Base-by-base conservation (phyloP, 1,284 basidiomycete species). In the Calocybe gambosa region DNA sequence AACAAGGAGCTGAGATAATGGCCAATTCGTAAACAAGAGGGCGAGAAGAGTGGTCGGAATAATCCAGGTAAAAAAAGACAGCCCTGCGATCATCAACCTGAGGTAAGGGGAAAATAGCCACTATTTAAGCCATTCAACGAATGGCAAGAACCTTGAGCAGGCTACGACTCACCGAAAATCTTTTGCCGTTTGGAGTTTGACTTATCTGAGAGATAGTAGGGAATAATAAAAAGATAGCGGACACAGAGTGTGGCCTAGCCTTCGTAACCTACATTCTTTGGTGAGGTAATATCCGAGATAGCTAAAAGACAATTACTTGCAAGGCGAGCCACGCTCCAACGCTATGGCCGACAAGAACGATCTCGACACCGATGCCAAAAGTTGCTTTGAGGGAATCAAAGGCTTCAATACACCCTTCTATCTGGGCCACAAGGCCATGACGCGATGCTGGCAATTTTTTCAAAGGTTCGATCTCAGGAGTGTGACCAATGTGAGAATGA, bases 321-420 rank as follows among this genome's bases (percentile, higher is more conserved):
- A 23, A 23, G 21, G 21, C 21, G 21, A 23, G 21, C 21, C 80
- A 85, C 3, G 74, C 59, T 1, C 80, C 80, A 19, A 83, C 70
- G 51, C 80, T 83, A 50, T 84, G 81, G 6, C 75, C 80, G 20
- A 71, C 61, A 0, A 84, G 20, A 4, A 82, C 58, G 10, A 81
- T 56, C 42, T 62, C 69, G 6, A 63, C 55, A 2, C 60, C 50
- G 7, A 56, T 45, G n/a, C 62, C 58, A 55, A 69, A 77, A 5
- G 56, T 53, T 5, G 57, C 41, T 20, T 45, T 55, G 2, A 78
- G 47, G 3, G 68, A 62, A 45, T 82, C 78, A 3, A 80, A 58
- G 3, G 76, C 64, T 48, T 77, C 70, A 10, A 79, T 55, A 10
- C 70, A 66, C 43, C 65, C 71, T 53, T 77, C 63, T 9, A 80